Evolutionary conservation across 805 yeast genomes (phyloP).

Genomic region (Lachancea fermentati): DNA sequence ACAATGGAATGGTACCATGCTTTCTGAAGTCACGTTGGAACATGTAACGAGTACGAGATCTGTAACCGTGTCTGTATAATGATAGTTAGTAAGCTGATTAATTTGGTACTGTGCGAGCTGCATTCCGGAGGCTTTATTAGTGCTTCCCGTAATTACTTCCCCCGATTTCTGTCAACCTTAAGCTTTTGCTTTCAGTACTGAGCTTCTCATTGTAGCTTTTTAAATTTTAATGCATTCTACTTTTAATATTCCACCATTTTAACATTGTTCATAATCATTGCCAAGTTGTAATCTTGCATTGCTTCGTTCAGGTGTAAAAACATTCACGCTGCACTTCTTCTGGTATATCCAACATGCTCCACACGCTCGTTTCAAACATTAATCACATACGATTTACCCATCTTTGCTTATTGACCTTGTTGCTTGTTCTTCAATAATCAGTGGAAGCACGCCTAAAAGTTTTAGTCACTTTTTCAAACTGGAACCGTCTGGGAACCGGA

Average conservation of each 20-base stretch:
- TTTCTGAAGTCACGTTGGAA: slow-evolving; percentile 98
- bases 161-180: background rate
- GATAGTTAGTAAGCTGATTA: slow-evolving; percentile 10
- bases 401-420: slow-evolving; percentile 33
- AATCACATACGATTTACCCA: slow-evolving; percentile 38
- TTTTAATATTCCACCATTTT: too few species aligned
- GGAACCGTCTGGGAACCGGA: background rate
- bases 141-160: background rate
- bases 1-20: slow-evolving; percentile 90
- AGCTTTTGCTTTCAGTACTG: too few species aligned
- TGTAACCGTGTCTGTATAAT: slow-evolving; percentile 83
- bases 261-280: too few species aligned
- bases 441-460: slow-evolving; percentile 4
- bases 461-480: slow-evolving; percentile 7
- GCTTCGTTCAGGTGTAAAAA: too few species aligned
- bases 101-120: background rate
- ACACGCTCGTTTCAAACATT: background rate
- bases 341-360: too few species aligned
- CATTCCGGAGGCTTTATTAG: background rate
- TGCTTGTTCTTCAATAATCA: slow-evolving; percentile 13
- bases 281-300: too few species aligned
- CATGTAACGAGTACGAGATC: slow-evolving; percentile 99
- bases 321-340: too few species aligned
- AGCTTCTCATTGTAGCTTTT: too few species aligned
- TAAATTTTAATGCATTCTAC: too few species aligned